Evolutionary conservation across 768 basidiomycete species (phyloP), one percentile per base, ranked within the genome.

Genomic region (Mycena rebaudengoi): DNA sequence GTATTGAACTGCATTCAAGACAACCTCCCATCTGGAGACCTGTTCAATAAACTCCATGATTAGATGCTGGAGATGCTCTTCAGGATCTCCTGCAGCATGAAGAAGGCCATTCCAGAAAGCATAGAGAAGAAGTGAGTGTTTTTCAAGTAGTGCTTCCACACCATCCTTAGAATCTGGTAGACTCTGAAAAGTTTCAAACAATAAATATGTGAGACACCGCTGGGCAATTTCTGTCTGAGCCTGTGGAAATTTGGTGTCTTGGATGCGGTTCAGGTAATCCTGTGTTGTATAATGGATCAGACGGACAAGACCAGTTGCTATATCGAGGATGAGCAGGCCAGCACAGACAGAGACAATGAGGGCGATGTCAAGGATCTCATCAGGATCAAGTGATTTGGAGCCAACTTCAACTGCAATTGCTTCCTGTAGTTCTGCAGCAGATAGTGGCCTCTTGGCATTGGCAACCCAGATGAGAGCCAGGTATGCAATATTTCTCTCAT

Each of bases 261-360:
- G 57, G 18, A 48, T 48, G 26, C 12, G 12, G 11, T 51, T 40
- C 8, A 60, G 21, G 25, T 60, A 60, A 1, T 43, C 5, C 29
- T 60, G 58, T 1, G 48, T 32, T 4, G 58, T 60, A 30, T 26
- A 51, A 13, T 60, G 58, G 7, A 60, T 49, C 11, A 60, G 58
- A 23, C 58, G 49, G 7, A 59, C 57, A 12, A 20, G 14, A 18
- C 30, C 16, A 18, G 6, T 29, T 2, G 26, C 2, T 37, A 20
- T 23, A 4, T 58, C 45, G 5, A 39, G 20, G 8, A 46, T 49
- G 20, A 39, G 26, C 25, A 53, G n/a, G 5, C 45, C 44, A 14
- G 32, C 45, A n/a, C 45, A 48, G 18, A 48, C 35, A 20, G 45
- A 48, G 2, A 58, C 25, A 39, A 58, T 29, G 29, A 49, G 35